Evolutionary conservation across 176 grass and related monocot genomes (phyloP).

Genomic region (Guadua angustifolia): DNA sequence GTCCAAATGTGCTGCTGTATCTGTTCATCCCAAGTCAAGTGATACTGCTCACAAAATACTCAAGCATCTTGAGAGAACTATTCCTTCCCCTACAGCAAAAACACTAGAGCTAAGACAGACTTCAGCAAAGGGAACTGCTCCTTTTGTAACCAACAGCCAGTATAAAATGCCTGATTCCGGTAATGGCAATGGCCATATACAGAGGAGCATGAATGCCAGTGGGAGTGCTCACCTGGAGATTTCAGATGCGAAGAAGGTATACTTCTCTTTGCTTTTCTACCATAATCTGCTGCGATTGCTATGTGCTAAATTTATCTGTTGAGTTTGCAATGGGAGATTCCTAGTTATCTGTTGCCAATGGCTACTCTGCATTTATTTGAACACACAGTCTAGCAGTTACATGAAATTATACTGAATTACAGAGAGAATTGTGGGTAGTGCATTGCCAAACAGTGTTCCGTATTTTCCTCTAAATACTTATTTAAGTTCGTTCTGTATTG

Average conservation of each 20-base stretch:
- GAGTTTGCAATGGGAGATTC: conserved; percentile 1
- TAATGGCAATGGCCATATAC: conserved; percentile 27
- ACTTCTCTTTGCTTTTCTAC: conserved; percentile 9
- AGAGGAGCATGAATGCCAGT: not conserved
- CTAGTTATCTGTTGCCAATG: not conserved
- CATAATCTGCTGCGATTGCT: not conserved
- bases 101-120: conserved; percentile 42
- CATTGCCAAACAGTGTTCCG: conserved; percentile 20
- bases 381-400: conserved; percentile 5
- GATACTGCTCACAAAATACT: conserved; percentile 72
- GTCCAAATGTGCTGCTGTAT: conserved; percentile 35
- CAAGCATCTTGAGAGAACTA: conserved; percentile 66
- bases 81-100: conserved; percentile 59
- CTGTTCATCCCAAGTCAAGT: conserved; percentile 70
- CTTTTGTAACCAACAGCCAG: conserved; percentile 35
- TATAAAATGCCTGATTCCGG: conserved; percentile 37
- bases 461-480: not conserved
- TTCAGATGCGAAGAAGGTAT: conserved; percentile 62
- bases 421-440: conserved; percentile 23
- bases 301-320: not conserved
- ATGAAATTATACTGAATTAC: conserved; percentile 11
- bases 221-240: conserved; percentile 29
- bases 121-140: conserved; percentile 39
- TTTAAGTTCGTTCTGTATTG: conserved; percentile 27
- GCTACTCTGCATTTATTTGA: conserved; percentile 31